Evolutionary conservation across 129 eudicot species (phyloP), one percentile per base, ranked within the genome.

Genomic region (Silybum marianum): DNA sequence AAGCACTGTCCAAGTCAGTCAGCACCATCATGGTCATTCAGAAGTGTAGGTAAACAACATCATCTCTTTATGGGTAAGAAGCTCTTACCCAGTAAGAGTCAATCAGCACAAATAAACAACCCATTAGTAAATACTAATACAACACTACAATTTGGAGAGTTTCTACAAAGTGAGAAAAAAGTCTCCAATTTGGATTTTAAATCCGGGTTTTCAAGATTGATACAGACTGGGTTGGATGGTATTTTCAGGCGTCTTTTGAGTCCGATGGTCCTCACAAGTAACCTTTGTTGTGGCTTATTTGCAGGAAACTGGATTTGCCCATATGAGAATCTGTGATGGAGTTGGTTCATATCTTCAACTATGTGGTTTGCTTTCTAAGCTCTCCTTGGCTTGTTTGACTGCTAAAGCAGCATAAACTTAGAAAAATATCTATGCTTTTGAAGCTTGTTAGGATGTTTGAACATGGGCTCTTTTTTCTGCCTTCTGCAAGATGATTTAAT

Each of bases 251-350:
- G 1, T 63, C 24, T 6, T 73, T 32, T 21, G 11, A 68, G 51
- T 10, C 18, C 63, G 28, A 65, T 36, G 6, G 30, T 2, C 48
- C 16, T 44, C 54, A 40, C 48, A 11, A 11, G 1, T 44, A 48
- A 48, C 16, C 7, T 48, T 48, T 48, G 3, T 48, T 58, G 66
- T 18, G 22, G 22, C 19, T 58, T 14, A n/a, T 58, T 25, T 63
- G 78, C 81, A 95, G 97, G 99, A 95, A 88, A 95, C 99, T 85
- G 99, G 99, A 76, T 95, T 92, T 89, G 97, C 97, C 14, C 99
- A 95, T 85, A 95, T 95, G 99, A 95, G 99, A 84, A 95, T 95
- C 72, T 92, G 93, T 62, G 99, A 95, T 38, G 99, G 99, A 82
- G 99, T 95, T 80, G 99, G 99, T 83, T 92, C 99, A 51, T 95